Evolutionary conservation across 306 rosid species (phyloP).

Genomic region (Rubus parviflorus): DNA sequence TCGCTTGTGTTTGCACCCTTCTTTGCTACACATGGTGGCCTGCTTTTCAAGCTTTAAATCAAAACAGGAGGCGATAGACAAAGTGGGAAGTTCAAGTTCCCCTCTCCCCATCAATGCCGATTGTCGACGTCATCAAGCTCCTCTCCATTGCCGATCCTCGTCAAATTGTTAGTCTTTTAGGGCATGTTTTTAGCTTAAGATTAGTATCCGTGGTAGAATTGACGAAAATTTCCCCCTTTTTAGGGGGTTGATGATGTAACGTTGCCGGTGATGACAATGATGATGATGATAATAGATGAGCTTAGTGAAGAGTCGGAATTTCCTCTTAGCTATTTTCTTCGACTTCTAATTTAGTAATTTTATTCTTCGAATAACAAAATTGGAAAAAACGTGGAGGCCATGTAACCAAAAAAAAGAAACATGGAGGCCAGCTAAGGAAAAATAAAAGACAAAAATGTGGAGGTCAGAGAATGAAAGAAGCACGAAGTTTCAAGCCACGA

Average conservation of each 20-base stretch:
- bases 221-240: slow-evolving; percentile 33
- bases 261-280: slow-evolving; percentile 12
- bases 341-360: too few species aligned
- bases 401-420: too few species aligned
- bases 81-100: slow-evolving; percentile 17
- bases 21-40: slow-evolving; percentile 93
- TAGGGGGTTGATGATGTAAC: slow-evolving; percentile 27
- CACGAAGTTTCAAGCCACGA: too few species aligned
- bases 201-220: slow-evolving; percentile 24
- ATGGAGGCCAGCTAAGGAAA: too few species aligned
- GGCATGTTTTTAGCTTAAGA: slow-evolving; percentile 6
- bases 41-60: slow-evolving; percentile 70
- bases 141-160: too few species aligned
- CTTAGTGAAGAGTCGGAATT: slow-evolving; percentile 12
- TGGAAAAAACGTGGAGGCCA: too few species aligned
- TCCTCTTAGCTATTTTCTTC: background rate
- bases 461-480: background rate
- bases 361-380: too few species aligned
- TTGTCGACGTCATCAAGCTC: background rate
- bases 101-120: slow-evolving; percentile 10
- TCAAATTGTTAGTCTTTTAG: slow-evolving; percentile 25
- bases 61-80: background rate
- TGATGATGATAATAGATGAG: slow-evolving; percentile 35
- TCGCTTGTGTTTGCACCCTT: slow-evolving; percentile 94
- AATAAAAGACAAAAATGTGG: background rate